These are phyloP conservation scores for Thozetella sp. DNA, from an alignment of 495 filamentous ascomycete genomes.

Conservation along the genomic window DNA sequence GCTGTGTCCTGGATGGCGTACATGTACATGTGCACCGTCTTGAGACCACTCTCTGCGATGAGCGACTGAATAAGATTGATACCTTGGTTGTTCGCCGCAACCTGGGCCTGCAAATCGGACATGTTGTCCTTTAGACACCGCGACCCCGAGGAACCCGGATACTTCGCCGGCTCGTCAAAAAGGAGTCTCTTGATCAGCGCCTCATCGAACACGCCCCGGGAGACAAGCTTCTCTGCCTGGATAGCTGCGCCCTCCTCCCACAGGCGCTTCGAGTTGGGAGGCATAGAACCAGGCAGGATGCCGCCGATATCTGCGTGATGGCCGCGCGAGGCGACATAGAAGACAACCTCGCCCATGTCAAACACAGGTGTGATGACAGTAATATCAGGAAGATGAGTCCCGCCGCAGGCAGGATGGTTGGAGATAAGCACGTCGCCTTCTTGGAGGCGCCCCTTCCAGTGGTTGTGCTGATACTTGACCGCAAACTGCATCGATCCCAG, in stretches of 20 bases:
- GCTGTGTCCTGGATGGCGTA: conserved; percentile 89
- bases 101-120: conserved; percentile 93
- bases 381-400: conserved; percentile 82
- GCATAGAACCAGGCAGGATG: conserved; percentile 95
- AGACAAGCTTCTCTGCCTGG: conserved; percentile 91
- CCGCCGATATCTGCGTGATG: conserved; percentile 98
- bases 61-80: conserved; percentile 85
- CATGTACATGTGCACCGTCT: conserved; percentile 97
- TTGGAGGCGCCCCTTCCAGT: conserved; percentile 87
- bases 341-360: conserved; percentile 78
- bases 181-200: conserved; percentile 81
- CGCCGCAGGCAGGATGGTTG: conserved; percentile 94
- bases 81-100: conserved; percentile 94
- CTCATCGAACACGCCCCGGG: conserved; percentile 87
- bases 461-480: conserved; percentile 88
- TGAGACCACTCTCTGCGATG: conserved; percentile 86
- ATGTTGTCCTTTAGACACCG: conserved; percentile 91
- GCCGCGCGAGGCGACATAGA: conserved; percentile 93
- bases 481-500: conserved; percentile 92
- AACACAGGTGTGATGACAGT: conserved; percentile 95
- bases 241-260: conserved; percentile 95
- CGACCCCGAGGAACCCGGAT: conserved; percentile 87
- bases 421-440: conserved; percentile 93
- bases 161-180: conserved; percentile 78
- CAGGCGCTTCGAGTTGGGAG: conserved; percentile 88